These are phyloP conservation scores for Trapa bicornis DNA, from an alignment of 345 rosid genomes.

Conservation along the genomic window DNA sequence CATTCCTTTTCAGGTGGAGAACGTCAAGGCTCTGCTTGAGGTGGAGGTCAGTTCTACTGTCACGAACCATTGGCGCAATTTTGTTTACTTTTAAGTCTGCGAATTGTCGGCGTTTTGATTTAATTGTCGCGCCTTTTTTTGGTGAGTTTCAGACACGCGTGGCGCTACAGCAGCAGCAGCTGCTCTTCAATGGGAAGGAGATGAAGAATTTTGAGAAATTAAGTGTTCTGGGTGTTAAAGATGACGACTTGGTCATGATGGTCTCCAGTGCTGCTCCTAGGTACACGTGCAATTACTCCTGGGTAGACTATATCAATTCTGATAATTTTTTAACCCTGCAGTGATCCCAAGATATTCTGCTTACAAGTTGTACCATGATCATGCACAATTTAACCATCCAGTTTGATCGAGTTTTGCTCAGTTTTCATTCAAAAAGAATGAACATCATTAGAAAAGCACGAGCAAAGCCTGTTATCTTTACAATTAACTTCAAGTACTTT, in stretches of 20 bases:
- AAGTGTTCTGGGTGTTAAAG: slow-evolving; percentile 75
- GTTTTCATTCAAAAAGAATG: not conserved
- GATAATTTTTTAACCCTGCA: not conserved
- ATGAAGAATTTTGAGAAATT: slow-evolving; percentile 60
- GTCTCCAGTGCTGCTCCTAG: slow-evolving; percentile 43
- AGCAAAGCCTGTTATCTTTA: not conserved
- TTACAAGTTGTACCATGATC: not conserved
- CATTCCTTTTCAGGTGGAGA: slow-evolving; percentile 49
- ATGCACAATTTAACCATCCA: not conserved
- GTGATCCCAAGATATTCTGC: not conserved
- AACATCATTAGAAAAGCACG: not conserved
- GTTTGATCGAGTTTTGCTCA: not conserved
- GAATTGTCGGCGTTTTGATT: not conserved
- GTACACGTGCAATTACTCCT: slow-evolving; percentile 15
- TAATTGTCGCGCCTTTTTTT: not conserved
- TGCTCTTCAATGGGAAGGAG: slow-evolving; percentile 77
- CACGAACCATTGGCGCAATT: not conserved
- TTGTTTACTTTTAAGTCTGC: not conserved
- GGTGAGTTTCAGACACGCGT: slow-evolving; percentile 52
- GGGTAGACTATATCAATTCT: not conserved
- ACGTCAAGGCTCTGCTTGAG: slow-evolving; percentile 90
- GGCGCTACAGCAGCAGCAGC: slow-evolving; percentile 79
- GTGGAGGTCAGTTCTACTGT: slow-evolving; percentile 55
- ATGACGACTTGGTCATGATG: slow-evolving; percentile 94
- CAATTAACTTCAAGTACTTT: not conserved